These are phyloP conservation scores for Aspergillus quadrilineatus DNA, from an alignment of 2,329 filamentous ascomycete genomes.

Conservation along the genomic window DNA sequence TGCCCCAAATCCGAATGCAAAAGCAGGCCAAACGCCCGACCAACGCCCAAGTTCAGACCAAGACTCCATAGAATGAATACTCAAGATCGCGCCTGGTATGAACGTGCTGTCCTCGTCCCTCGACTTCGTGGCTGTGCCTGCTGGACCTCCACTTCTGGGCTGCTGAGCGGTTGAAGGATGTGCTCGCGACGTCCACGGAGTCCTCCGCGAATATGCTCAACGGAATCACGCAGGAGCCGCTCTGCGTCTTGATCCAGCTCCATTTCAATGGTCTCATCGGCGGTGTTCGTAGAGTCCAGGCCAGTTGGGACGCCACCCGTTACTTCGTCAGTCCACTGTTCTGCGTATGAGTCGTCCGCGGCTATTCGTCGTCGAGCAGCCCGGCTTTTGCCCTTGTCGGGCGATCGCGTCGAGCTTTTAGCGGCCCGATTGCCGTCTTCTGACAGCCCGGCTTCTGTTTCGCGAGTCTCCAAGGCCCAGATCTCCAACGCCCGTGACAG, in stretches of 20 bases:
- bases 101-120: conserved; percentile 11
- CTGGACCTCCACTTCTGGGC: conserved; percentile 23
- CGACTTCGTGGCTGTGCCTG: conserved; percentile 13
- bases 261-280: conserved; percentile 41
- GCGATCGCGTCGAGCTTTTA: conserved; percentile 24
- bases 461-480: conserved; percentile 44
- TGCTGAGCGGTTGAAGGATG: conserved; percentile 1
- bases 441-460: conserved; percentile 21
- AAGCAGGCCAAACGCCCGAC: background rate
- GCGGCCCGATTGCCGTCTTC: conserved; percentile 20
- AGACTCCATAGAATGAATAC: conserved; percentile 6
- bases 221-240: conserved; percentile 39
- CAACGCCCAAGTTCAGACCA: conserved; percentile 1
- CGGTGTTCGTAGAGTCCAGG: conserved; percentile 9
- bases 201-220: conserved; percentile 34
- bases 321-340: conserved; percentile 41
- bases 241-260: conserved; percentile 47
- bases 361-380: conserved; percentile 24
- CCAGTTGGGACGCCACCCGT: conserved; percentile 23
- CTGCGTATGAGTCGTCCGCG: conserved; percentile 24
- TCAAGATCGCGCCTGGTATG: conserved; percentile 14
- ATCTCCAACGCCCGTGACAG: conserved; percentile 47
- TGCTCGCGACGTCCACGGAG: conserved; percentile 22
- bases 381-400: conserved; percentile 32
- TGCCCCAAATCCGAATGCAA: background rate